Evolutionary conservation across 208 protist genomes (phyloP), one percentile per base, ranked within the genome.

Genomic region (Acanthamoeba castellanii): DNA sequence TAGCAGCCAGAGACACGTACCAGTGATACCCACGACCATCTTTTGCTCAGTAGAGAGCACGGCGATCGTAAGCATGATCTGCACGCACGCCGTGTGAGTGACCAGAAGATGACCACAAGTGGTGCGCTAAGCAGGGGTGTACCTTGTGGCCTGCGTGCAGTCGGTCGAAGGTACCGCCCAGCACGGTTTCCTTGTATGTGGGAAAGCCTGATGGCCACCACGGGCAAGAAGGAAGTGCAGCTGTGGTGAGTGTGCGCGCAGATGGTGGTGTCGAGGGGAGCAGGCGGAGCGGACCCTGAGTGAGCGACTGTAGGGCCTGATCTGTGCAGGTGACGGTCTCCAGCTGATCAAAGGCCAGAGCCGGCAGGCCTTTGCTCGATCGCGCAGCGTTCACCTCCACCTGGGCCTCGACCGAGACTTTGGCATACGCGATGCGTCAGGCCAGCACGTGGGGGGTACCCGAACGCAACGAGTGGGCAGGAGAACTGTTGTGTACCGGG

Each of bases 131-230:
- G 2, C 37, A 42, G 2, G 2, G 37, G 37, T 42, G 16, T 72
- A 81, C 72, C 72, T 92, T 92, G 85, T 92, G 85, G 11, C 85
- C 85, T 1, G 85, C 85, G 30, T 92, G 85, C 34, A 92, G 59
- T 42, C 85, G 16, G 30, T 92, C 85, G 34, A 92, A 92, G 30
- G 85, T 92, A 34, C 85, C 85, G 7, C 85, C 85, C 4, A 92
- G 42, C 22, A 68, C 55, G 6, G 85, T 92, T 32, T 92, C 64
- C 64, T 92, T 45, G 42, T 74, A 92, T 3, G 50, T 64, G 14
- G 50, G 81, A 25, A 88, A 88, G 18, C 47, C 81, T 88, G 81
- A 20, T 11, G 11, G 72, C 20, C 34, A 85, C 76, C 13, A 32
- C 9, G 45, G 25, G 0, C 27, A 37, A 18, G 32, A 42, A 30